Evolutionary conservation across 176 grass and related monocot species (phyloP).

Genomic region (Otatea glauca): DNA sequence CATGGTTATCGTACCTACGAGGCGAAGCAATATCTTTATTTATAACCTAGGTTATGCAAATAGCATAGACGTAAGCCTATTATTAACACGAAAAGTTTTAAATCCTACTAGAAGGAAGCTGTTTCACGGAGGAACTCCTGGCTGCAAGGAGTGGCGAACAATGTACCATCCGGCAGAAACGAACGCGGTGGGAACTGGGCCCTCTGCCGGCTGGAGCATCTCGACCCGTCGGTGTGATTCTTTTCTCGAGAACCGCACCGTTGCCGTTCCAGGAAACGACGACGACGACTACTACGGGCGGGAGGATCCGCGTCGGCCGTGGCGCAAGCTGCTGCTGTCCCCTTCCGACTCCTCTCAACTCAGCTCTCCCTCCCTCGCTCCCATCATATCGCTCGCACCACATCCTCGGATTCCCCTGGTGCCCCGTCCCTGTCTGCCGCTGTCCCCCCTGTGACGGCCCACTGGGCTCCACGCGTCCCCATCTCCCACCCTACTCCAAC

Average conservation of each 20-base stretch:
- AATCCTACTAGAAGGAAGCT: too few species aligned
- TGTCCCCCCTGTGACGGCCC: slow-evolving; percentile 48
- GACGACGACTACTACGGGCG: background rate
- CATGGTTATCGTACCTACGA: too few species aligned
- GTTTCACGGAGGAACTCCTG: too few species aligned
- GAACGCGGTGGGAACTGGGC: too few species aligned
- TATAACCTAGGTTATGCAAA: too few species aligned
- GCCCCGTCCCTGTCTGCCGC: background rate
- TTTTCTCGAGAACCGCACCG: slow-evolving; percentile 28
- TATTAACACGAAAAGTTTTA: too few species aligned
- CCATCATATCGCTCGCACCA: slow-evolving; percentile 14
- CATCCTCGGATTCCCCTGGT: slow-evolving; percentile 74
- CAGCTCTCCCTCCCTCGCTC: too few species aligned
- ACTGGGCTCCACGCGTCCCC: slow-evolving; percentile 57
- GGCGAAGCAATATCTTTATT: too few species aligned
- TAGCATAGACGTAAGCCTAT: too few species aligned
- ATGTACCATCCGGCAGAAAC: too few species aligned
- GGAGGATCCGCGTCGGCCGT: background rate
- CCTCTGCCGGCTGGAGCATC: too few species aligned
- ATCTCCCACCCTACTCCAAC: background rate
- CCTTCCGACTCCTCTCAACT: background rate
- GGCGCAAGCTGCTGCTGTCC: slow-evolving; percentile 1
- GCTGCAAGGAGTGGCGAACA: too few species aligned
- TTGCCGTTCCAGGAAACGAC: slow-evolving; percentile 48
- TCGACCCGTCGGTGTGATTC: background rate